These are phyloP conservation scores for Pseudocercospora fijiensis DNA, from an alignment of 2,329 filamentous ascomycete species.

Conservation along the genomic window DNA sequence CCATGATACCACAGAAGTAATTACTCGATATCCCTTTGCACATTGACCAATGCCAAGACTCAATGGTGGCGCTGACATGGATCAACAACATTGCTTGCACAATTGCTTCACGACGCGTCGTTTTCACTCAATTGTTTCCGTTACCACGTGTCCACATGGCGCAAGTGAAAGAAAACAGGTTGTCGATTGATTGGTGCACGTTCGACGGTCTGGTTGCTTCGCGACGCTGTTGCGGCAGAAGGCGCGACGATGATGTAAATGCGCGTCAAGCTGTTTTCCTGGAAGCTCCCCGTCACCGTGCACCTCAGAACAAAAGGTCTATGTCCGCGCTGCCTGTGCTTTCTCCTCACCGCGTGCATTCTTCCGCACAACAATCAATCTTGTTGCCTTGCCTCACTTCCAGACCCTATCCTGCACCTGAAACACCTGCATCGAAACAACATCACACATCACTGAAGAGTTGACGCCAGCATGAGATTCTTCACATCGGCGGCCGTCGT, in stretches of 20 bases:
- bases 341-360: not conserved
- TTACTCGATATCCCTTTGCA: not conserved
- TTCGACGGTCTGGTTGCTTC: not conserved
- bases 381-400: not conserved
- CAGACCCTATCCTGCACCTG: not conserved
- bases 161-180: not conserved
- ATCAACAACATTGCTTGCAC: too few relatives aligned
- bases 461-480: constrained; percentile 67
- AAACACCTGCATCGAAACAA: not conserved
- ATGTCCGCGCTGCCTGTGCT: not conserved
- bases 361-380: constrained; percentile 1
- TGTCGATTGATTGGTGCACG: not conserved
- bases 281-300: not conserved
- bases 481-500: constrained; percentile 67
- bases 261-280: not conserved
- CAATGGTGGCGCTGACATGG: not conserved
- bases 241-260: not conserved
- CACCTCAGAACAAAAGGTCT: not conserved
- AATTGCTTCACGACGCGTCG: not conserved
- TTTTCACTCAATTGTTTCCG: not conserved
- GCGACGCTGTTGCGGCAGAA: not conserved
- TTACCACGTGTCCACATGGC: not conserved
- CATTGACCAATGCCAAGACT: not conserved
- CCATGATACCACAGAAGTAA: not conserved
- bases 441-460: constrained; percentile 13